phyloP scores from a whole-genome alignment of 192 early-diverging fungal species.

The Oehlia diaphana region DNA sequence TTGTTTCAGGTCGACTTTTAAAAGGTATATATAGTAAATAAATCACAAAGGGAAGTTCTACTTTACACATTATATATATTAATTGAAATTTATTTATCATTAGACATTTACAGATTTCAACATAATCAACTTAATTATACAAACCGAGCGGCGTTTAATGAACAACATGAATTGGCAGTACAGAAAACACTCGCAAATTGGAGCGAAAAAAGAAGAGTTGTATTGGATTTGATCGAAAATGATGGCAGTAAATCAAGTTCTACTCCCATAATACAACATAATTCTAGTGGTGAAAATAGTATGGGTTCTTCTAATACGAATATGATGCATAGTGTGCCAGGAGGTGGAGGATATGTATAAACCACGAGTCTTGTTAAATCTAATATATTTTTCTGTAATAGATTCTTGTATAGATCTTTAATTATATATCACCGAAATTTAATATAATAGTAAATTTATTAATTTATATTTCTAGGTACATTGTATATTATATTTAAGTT shows the following conservation, averaged over 20 bases:
- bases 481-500: too few species aligned
- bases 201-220: conserved; percentile 11
- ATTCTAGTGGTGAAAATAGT: not conserved
- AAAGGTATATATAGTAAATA: conserved; percentile 4
- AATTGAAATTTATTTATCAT: not conserved
- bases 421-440: too few species aligned
- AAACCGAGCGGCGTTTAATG: conserved; percentile 10
- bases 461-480: too few species aligned
- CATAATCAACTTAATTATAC: conserved; percentile 7
- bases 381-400: too few species aligned
- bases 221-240: not conserved
- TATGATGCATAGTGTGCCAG: not conserved
- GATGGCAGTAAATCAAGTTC: not conserved
- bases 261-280: not conserved
- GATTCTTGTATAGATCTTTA: too few species aligned
- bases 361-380: too few species aligned
- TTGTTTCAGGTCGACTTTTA: conserved; percentile 20
- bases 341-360: not conserved
- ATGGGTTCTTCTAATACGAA: not conserved
- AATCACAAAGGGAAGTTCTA: too few species aligned
- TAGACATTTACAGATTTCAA: conserved; percentile 21
- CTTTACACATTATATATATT: not conserved
- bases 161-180: conserved; percentile 14
- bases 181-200: conserved; percentile 6
- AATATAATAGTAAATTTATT: too few species aligned